Base-by-base conservation (phyloP, 352 stramenopile species). In the Globisporangium sylvaticum region DNA sequence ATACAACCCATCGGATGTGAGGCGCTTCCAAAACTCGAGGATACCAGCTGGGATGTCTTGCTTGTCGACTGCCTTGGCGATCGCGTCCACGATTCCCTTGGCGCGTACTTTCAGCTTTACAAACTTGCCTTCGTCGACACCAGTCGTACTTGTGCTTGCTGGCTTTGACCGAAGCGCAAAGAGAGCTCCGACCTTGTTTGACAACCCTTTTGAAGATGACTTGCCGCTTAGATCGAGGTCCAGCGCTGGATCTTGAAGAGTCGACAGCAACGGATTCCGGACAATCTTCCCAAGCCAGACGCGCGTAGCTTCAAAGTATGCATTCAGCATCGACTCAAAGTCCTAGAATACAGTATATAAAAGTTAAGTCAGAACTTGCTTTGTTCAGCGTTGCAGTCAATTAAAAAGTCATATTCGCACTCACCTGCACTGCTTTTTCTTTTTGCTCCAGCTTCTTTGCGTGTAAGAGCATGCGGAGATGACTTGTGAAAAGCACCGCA, bases 261-360 rank as follows among this genome's bases (percentile, higher is more conserved):
- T 31, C 27, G 27, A 31, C 27, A 31, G 27, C 27, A 31, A 31
- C 27, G 27, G 27, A 31, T 31, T 31, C 27, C 27, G 27, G 27
- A 31, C 27, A 31, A 31, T 31, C 27, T 31, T 31, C 27, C 27
- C 27, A 31, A 31, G 27, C 27, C 84, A 92, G 54, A 77, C 66
- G 14, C 81, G 72, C 29, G 83, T 92, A 3, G 81, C 83, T 37
- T 89, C 83, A 39, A 88, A 84, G 64, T 91, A 92, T 25, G 88
- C 71, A 29, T 65, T 70, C 18, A 92, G 58, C 79, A 92, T 85
- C 22, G 79, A 68, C 12, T 88, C 72, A 46, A 92, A 78, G 29
- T 87, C 82, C 81, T 92, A 52, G 1, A 50, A 2, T 0, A 62
- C 2, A 42, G n/a, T n/a, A n/a, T n/a, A n/a, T 9, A 14, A 25